Evolutionary conservation across 768 basidiomycete species (phyloP).

Genomic region (Calocybe gangraenosa): DNA sequence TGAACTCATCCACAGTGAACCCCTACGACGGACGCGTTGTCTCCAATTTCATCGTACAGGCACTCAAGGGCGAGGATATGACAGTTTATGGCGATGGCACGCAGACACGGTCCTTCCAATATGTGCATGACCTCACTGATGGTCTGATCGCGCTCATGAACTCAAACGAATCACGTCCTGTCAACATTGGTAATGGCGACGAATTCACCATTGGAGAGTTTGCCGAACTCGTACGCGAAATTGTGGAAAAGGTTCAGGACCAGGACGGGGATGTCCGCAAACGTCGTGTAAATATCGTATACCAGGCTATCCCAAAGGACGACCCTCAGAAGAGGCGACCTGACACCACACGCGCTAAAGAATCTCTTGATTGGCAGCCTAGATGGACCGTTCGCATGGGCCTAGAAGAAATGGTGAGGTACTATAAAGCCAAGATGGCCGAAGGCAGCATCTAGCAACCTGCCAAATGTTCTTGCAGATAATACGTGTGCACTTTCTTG

Average conservation of each 20-base stretch:
- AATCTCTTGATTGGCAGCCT: slow-evolving; percentile 84
- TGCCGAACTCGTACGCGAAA: slow-evolving; percentile 86
- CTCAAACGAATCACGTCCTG: slow-evolving; percentile 86
- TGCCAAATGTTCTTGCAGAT: too few species aligned
- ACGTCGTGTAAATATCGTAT: slow-evolving; percentile 61
- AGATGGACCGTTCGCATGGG: slow-evolving; percentile 92
- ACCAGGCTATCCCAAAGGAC: slow-evolving; percentile 82
- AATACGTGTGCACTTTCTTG: too few species aligned
- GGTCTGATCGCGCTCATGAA: slow-evolving; percentile 95
- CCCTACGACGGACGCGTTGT: slow-evolving; percentile 96
- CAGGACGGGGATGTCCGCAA: slow-evolving; percentile 61
- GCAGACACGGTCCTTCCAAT: slow-evolving; percentile 96
- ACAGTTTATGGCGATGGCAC: slow-evolving; percentile 94
- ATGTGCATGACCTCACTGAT: slow-evolving; percentile 96
- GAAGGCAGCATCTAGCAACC: slow-evolving; percentile 71
- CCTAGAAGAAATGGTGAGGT: slow-evolving; percentile 90
- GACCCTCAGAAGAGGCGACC: slow-evolving; percentile 94
- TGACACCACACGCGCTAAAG: slow-evolving; percentile 88
- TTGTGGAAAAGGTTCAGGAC: slow-evolving; percentile 89
- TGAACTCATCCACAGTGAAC: slow-evolving; percentile 60
- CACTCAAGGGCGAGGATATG: slow-evolving; percentile 93
- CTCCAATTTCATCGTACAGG: slow-evolving; percentile 98
- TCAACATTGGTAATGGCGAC: slow-evolving; percentile 94
- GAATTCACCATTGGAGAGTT: slow-evolving; percentile 97
- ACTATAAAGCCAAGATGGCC: slow-evolving; percentile 86